Base-by-base conservation (phyloP, 306 rosid species). In the Urtica urens region DNA sequence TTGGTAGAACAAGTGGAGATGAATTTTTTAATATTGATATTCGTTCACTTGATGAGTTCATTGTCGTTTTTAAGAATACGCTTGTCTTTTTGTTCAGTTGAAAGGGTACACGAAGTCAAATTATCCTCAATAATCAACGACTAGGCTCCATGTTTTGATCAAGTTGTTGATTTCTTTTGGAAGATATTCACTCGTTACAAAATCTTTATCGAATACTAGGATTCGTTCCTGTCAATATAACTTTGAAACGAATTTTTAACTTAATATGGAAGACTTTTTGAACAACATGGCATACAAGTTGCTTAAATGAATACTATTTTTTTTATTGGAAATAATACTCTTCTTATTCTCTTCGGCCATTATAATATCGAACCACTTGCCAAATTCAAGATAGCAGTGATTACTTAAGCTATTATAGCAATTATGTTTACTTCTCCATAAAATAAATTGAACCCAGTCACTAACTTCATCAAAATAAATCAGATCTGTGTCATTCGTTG, bases 261-360 rank as follows among this genome's bases (percentile, higher is more conserved):
- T 23, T 8, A 27, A 4, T 21, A n/a, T 46, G 1, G 35, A 26
- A 28, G 13, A 16, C 10, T 35, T 20, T 24, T 19, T 29, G 35
- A 21, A 31, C 53, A 55, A 24, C 58, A 11, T 19, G 33, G 31
- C 57, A 52, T 59, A 20, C 55, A 62, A 62, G 48, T 44, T 52
- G 67, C 31, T 24, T 13, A 47, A 38, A 18, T 14, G 39, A 15
- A 7, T 11, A 45, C 6, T 16, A 41, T 20, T 28, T 39, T 13
- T 38, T 49, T 38, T 44, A 52, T 44, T 53, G 46, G 26, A 26
- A 10, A 21, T n/a, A 15, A 14, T 23, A 51, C 9, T 15, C 45
- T 15, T 8, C 23, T 23, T 18, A 64, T 9, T 9, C 61, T 15
- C 23, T 8, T 21, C 29, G 31, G 12, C 29, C 29, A 43, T 30